These are phyloP conservation scores for Phytophthora boehmeriae DNA, from an alignment of 352 stramenopile species.

Conservation along the genomic window DNA sequence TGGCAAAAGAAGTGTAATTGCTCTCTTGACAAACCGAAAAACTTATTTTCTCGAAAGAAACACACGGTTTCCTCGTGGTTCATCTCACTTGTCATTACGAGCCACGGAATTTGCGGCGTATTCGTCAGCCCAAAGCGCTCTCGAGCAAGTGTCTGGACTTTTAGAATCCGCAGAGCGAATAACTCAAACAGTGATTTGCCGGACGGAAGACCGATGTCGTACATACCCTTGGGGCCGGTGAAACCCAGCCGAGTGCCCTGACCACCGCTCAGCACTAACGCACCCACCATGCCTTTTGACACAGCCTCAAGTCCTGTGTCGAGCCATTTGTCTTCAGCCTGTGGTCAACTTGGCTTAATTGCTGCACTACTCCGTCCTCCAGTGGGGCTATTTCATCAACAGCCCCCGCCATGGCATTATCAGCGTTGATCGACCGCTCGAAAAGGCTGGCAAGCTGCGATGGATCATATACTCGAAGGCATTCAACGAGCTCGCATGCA, in stretches of 20 bases:
- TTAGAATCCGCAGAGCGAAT: conserved; percentile 91
- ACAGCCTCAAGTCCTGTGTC: conserved; percentile 88
- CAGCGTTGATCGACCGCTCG: conserved; percentile 40
- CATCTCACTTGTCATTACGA: conserved; percentile 97
- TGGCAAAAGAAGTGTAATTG: conserved; percentile 97
- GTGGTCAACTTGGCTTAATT: conserved; percentile 32
- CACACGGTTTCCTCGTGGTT: conserved; percentile 93
- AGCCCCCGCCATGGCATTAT: conserved; percentile 16
- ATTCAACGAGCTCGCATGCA: conserved; percentile 43
- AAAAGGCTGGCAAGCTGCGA: conserved; percentile 43
- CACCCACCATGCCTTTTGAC: conserved; percentile 89
- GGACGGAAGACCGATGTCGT: conserved; percentile 93
- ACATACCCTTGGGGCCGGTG: conserved; percentile 95
- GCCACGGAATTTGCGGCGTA: conserved; percentile 75
- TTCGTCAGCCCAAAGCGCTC: conserved; percentile 17
- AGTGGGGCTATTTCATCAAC: conserved; percentile 43
- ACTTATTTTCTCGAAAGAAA: conserved; percentile 91
- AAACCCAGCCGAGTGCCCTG: conserved; percentile 98
- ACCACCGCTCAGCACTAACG: conserved; percentile 93
- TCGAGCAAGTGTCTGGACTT: conserved; percentile 59
- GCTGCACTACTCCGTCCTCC: conserved; percentile 47
- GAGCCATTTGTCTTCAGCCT: conserved; percentile 44
- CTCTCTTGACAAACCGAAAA: conserved; percentile 90
- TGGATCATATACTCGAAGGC: conserved; percentile 35
- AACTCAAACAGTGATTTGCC: conserved; percentile 95